phyloP scores from a whole-genome alignment of 768 basidiomycete species.

The Ramaria sp. region DNA sequence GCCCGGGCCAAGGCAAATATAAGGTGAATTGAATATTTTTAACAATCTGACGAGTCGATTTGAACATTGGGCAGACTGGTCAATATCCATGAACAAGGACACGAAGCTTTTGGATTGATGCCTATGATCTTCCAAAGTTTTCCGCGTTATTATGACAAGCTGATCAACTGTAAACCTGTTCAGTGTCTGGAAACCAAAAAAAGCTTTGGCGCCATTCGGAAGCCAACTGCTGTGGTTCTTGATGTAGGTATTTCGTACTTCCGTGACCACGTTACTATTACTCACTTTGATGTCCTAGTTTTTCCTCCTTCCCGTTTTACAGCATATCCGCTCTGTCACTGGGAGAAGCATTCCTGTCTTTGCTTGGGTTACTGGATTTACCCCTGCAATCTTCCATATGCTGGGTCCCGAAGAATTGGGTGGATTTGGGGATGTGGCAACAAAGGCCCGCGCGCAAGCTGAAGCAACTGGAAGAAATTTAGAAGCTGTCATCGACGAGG shows the following conservation, averaged over 20 bases:
- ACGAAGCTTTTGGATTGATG: neutral
- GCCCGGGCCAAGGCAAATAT: neutral
- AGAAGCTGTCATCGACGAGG: neutral
- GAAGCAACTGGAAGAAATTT: conserved; percentile 1
- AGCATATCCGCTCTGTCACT: neutral
- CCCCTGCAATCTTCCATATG: neutral
- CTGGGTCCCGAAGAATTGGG: neutral
- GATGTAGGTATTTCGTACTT: neutral
- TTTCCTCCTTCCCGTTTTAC: neutral
- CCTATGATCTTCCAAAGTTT: neutral
- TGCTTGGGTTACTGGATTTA: neutral
- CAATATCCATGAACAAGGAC: neutral
- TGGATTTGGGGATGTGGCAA: neutral
- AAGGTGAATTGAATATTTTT: neutral
- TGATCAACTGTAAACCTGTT: neutral
- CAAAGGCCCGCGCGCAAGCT: neutral
- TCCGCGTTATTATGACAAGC: neutral
- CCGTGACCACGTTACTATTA: neutral
- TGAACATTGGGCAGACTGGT: neutral
- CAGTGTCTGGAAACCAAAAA: neutral
- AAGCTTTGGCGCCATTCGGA: neutral
- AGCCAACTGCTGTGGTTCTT: neutral
- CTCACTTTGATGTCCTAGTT: neutral
- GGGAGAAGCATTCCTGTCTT: neutral
- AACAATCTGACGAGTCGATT: no score